A percentile compares a stretch with the other conserved stretches of the same genome.
Evolutionary conservation across 306 rosid species (phyloP).

Genomic region (Cucumis sativus): DNA sequence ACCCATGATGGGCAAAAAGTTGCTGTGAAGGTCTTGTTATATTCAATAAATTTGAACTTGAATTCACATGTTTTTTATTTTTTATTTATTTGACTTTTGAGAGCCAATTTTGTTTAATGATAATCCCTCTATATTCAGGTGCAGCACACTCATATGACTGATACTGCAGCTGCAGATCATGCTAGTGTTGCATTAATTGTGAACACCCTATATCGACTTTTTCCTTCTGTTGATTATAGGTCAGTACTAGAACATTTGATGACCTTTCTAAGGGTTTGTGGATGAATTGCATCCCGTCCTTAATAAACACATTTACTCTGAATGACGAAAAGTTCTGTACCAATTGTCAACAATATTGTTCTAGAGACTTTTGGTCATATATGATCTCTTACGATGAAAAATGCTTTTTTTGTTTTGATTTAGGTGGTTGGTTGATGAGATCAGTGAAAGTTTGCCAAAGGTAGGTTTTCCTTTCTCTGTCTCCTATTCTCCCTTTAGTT

Average conservation of each 20-base stretch:
- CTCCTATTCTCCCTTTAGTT: not conserved
- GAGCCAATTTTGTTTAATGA: conserved; percentile 14
- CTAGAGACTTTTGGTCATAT: conserved; percentile 5
- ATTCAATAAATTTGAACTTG: conserved; percentile 6
- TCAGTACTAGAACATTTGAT: conserved; percentile 11
- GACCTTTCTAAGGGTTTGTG: not conserved
- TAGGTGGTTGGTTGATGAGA: conserved; percentile 96
- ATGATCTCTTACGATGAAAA: not conserved
- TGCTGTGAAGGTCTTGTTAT: conserved; percentile 74
- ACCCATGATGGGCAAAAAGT: conserved; percentile 79
- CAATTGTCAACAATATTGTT: not conserved
- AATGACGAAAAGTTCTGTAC: not conserved
- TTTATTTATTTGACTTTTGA: not conserved
- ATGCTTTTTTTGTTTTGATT: conserved; percentile 13
- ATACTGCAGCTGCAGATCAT: conserved; percentile 91
- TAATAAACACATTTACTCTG: not conserved
- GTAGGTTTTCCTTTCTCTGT: conserved; percentile 24
- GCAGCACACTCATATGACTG: conserved; percentile 92
- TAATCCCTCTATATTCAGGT: conserved; percentile 43
- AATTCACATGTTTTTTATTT: not conserved
- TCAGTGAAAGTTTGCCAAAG: conserved; percentile 78
- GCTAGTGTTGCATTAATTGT: conserved; percentile 79
- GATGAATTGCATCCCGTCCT: not conserved
- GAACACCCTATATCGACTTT: conserved; percentile 56
- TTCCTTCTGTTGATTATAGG: conserved; percentile 93